A percentile compares a stretch with the other conserved stretches of the same genome.
phyloP scores from a whole-genome alignment of 2,329 filamentous ascomycete genomes.

The Trichoderma sp. region DNA sequence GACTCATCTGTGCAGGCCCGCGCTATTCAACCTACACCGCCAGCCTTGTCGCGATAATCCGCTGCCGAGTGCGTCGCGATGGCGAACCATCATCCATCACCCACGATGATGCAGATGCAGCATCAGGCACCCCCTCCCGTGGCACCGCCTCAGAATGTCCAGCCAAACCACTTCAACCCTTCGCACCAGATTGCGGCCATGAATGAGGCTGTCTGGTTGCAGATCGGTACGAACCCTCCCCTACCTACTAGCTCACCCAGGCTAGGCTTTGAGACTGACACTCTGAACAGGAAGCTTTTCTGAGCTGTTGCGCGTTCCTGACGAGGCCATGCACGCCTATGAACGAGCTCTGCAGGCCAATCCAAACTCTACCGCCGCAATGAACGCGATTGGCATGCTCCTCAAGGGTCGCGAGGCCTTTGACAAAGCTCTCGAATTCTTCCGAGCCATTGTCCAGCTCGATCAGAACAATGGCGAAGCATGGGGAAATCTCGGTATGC shows the following conservation, averaged over 20 bases:
- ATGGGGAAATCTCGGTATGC: constrained; percentile 87
- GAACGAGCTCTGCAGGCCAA: constrained; percentile 88
- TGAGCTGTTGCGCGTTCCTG: constrained; percentile 82
- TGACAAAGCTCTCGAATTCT: constrained; percentile 87
- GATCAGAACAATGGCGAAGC: constrained; percentile 89
- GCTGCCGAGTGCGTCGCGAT: constrained; percentile 42
- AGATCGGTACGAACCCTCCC: constrained; percentile 69
- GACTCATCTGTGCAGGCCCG: neutral
- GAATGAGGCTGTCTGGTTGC: constrained; percentile 88
- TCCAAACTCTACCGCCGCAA: constrained; percentile 80
- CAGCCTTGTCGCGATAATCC: constrained; percentile 23
- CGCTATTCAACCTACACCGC: constrained; percentile 19
- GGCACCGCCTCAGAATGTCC: constrained; percentile 53
- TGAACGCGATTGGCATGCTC: constrained; percentile 92
- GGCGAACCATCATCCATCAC: constrained; percentile 78
- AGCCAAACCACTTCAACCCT: constrained; percentile 58
- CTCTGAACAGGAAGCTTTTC: constrained; percentile 69
- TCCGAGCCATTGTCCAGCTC: constrained; percentile 85
- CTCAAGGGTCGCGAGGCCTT: constrained; percentile 91
- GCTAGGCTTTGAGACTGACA: constrained; percentile 11
- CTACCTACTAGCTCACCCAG: neutral
- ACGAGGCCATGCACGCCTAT: constrained; percentile 86
- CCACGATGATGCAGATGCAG: constrained; percentile 70
- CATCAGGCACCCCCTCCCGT: constrained; percentile 57
- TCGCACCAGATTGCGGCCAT: constrained; percentile 73